phyloP scores from a whole-genome alignment of 1,284 basidiomycete genomes.

The Melampsora americana region DNA sequence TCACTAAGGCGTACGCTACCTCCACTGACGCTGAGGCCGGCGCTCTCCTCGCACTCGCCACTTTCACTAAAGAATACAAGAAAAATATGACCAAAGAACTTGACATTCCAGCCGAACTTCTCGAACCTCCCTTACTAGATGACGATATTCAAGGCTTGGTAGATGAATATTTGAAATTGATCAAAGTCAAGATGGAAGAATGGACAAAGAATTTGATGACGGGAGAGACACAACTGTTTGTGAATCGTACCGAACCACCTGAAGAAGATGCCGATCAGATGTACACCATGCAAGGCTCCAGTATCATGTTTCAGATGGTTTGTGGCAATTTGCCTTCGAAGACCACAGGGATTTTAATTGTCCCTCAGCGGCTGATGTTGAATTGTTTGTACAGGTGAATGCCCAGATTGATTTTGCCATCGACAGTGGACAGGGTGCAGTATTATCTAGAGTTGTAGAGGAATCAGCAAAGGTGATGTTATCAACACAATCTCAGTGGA shows the following conservation, averaged over 20 bases:
- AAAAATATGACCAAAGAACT: constrained; percentile 85
- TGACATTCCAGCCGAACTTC: constrained; percentile 75
- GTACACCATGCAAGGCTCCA: constrained; percentile 85
- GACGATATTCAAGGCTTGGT: constrained; percentile 90
- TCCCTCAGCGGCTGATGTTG: not conserved
- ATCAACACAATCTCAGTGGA: constrained; percentile 83
- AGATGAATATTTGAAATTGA: constrained; percentile 90
- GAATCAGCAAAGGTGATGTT: constrained; percentile 89
- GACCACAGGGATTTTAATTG: not conserved
- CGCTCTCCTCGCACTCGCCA: constrained; percentile 77
- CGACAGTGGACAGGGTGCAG: constrained; percentile 90
- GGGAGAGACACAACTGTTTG: constrained; percentile 82
- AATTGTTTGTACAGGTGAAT: constrained; percentile 63
- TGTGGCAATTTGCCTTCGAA: not conserved
- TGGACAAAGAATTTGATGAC: constrained; percentile 93
- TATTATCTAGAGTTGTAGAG: constrained; percentile 82
- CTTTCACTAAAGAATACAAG: constrained; percentile 93
- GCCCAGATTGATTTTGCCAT: constrained; percentile 92
- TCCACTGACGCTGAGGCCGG: constrained; percentile 76
- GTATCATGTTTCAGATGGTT: constrained; percentile 83
- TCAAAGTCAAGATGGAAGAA: constrained; percentile 93
- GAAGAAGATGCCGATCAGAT: constrained; percentile 83
- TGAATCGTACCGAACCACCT: constrained; percentile 74
- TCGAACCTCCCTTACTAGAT: constrained; percentile 76
- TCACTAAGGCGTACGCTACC: constrained; percentile 69